Percentiles rank a stretch among this genome's conserved stretches.
These are phyloP conservation scores for Penicillium flavigenum DNA, from an alignment of 495 filamentous ascomycete species.

Conservation along the genomic window DNA sequence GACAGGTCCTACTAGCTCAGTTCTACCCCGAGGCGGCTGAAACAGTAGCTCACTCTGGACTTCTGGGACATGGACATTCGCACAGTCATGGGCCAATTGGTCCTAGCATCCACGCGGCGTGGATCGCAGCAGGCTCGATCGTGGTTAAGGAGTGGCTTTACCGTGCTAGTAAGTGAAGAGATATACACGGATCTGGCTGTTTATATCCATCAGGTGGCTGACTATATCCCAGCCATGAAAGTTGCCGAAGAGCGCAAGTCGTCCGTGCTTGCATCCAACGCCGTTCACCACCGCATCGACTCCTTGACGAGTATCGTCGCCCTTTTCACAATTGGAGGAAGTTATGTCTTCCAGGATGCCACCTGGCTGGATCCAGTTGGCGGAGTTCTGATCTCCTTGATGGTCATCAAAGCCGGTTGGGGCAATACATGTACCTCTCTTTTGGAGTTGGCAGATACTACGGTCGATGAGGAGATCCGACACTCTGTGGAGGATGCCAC, in stretches of 20 bases:
- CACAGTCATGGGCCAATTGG: conserved; percentile 62
- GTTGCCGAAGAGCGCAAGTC: conserved; percentile 92
- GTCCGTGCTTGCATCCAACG: conserved; percentile 94
- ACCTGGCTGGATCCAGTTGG: conserved; percentile 95
- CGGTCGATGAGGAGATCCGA: conserved; percentile 80
- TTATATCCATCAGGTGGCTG: conserved; percentile 14
- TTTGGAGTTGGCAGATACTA: conserved; percentile 84
- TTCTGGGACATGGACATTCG: conserved; percentile 55
- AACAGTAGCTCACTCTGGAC: conserved; percentile 56
- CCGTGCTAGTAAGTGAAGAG: conserved; percentile 75
- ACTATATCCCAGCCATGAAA: conserved; percentile 75
- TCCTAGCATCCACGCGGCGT: conserved; percentile 88
- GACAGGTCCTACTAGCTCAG: conserved; percentile 72
- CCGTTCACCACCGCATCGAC: conserved; percentile 93
- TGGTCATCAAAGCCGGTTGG: conserved; percentile 90
- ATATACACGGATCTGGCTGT: background rate
- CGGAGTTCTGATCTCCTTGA: conserved; percentile 81
- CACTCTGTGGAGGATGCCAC: conserved; percentile 63
- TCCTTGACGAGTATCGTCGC: conserved; percentile 93
- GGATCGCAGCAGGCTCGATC: conserved; percentile 91
- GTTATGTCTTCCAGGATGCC: conserved; percentile 79
- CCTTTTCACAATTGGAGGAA: conserved; percentile 79
- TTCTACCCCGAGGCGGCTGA: conserved; percentile 73
- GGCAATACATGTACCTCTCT: conserved; percentile 79
- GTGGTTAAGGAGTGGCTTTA: conserved; percentile 95